phyloP scores from a whole-genome alignment of 768 basidiomycete genomes.

The Termitomyces sp. region DNA sequence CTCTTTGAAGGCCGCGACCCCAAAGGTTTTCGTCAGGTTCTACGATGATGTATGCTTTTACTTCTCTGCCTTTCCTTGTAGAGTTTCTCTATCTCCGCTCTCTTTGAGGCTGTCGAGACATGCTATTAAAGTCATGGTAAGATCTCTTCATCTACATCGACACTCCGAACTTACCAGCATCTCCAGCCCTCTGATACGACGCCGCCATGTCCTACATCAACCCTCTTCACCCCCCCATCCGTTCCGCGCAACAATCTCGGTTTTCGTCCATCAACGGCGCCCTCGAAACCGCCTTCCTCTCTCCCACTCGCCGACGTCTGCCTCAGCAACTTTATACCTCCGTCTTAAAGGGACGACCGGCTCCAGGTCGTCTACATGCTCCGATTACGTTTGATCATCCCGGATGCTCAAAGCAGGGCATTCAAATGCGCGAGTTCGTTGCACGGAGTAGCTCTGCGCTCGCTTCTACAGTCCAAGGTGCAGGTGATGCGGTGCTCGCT shows the following conservation, averaged over 20 bases:
- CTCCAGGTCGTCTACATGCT: constrained; percentile 19
- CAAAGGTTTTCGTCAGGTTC: neutral
- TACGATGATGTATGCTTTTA: neutral
- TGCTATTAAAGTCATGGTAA: too few relatives aligned
- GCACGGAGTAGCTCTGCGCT: constrained; percentile 33
- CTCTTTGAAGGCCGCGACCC: neutral
- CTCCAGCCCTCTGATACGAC: neutral
- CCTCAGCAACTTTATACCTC: constrained; percentile 31
- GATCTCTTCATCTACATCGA: too few relatives aligned
- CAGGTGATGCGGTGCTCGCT: constrained; percentile 37
- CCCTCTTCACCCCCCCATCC: constrained; percentile 36
- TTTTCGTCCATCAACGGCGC: constrained; percentile 23
- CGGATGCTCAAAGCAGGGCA: constrained; percentile 40
- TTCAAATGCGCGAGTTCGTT: constrained; percentile 46
- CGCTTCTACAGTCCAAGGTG: constrained; percentile 36
- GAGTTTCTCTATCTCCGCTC: neutral
- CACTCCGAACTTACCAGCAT: too few relatives aligned
- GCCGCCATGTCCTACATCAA: constrained; percentile 38
- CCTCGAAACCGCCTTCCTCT: constrained; percentile 24
- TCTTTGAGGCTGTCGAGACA: neutral
- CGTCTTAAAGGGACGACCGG: constrained; percentile 20
- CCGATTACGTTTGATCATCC: constrained; percentile 41
- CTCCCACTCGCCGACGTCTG: constrained; percentile 33
- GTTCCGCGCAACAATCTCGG: neutral
- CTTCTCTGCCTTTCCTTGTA: neutral